Conservation (phyloP, 2,329 filamentous ascomycete species). For the Claviceps monticola region DNA sequence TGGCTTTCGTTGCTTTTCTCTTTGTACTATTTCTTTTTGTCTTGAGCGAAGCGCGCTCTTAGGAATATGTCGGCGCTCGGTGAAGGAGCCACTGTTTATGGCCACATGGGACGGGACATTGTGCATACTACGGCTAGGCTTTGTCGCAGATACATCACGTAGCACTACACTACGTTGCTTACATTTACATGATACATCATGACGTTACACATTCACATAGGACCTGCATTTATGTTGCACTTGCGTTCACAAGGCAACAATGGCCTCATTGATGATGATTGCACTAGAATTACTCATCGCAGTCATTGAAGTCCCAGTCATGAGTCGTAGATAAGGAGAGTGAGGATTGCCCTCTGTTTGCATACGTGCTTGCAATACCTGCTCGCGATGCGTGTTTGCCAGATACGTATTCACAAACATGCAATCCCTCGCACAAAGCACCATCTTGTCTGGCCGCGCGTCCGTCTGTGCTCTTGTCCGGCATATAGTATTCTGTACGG, state of each 20-base stretch:
- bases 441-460: too few relatives aligned
- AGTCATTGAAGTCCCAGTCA: not conserved
- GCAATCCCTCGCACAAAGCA: too few relatives aligned
- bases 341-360: too few relatives aligned
- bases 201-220: too few relatives aligned
- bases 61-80: not conserved
- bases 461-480: too few relatives aligned
- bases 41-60: not conserved
- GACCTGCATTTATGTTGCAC: too few relatives aligned
- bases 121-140: not conserved
- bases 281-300: too few relatives aligned
- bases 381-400: not conserved
- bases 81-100: not conserved
- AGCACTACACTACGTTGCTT: too few relatives aligned
- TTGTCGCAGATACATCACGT: not conserved
- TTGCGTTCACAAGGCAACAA: too few relatives aligned
- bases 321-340: not conserved
- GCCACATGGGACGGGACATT: not conserved
- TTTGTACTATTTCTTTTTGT: not conserved
- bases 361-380: not conserved
- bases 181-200: too few relatives aligned
- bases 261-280: too few relatives aligned
- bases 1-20: slow-evolving; percentile 1
- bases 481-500: too few relatives aligned
- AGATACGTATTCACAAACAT: not conserved